phyloP scores from a whole-genome alignment of 805 yeast species.

The Scheffersomyces coipomensis region DNA sequence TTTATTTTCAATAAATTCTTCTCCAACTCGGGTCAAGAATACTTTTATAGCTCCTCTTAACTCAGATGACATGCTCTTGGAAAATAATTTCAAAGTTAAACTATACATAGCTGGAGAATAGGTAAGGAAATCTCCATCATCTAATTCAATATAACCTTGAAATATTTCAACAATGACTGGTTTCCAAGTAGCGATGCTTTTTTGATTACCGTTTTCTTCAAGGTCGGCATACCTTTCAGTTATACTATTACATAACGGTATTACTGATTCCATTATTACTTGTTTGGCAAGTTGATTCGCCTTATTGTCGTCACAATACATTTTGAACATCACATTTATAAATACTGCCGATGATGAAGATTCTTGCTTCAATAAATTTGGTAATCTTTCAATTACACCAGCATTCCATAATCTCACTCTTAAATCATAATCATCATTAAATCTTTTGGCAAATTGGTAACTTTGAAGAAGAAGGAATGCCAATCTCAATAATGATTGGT shows the following conservation, averaged over 20 bases:
- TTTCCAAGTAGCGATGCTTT: conserved; percentile 82
- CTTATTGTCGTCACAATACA: conserved; percentile 67
- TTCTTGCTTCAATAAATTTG: conserved; percentile 90
- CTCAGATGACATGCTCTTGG: conserved; percentile 60
- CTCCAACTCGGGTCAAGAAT: conserved; percentile 56
- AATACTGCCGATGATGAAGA: conserved; percentile 86
- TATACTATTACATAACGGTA: conserved; percentile 69
- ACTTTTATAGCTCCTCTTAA: conserved; percentile 58
- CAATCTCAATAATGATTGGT: conserved; percentile 56
- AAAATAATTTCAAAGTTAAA: conserved; percentile 56
- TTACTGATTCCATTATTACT: conserved; percentile 49
- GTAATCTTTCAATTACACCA: conserved; percentile 88
- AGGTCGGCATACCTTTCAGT: conserved; percentile 67
- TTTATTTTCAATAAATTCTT: conserved; percentile 23
- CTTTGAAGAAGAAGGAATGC: conserved; percentile 63
- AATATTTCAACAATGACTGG: conserved; percentile 89
- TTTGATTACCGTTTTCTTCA: conserved; percentile 74
- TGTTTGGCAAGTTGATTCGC: conserved; percentile 45
- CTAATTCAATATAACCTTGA: conserved; percentile 78
- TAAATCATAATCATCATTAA: conserved; percentile 85
- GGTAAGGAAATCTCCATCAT: conserved; percentile 63
- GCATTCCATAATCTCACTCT: conserved; percentile 89
- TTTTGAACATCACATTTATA: conserved; percentile 73
- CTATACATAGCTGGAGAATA: conserved; percentile 62
- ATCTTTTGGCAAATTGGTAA: conserved; percentile 78